Evolutionary conservation across 2,329 filamentous ascomycete genomes (phyloP), one percentile per base, ranked within the genome.

Genomic region (Hymenoscyphus linearis): DNA sequence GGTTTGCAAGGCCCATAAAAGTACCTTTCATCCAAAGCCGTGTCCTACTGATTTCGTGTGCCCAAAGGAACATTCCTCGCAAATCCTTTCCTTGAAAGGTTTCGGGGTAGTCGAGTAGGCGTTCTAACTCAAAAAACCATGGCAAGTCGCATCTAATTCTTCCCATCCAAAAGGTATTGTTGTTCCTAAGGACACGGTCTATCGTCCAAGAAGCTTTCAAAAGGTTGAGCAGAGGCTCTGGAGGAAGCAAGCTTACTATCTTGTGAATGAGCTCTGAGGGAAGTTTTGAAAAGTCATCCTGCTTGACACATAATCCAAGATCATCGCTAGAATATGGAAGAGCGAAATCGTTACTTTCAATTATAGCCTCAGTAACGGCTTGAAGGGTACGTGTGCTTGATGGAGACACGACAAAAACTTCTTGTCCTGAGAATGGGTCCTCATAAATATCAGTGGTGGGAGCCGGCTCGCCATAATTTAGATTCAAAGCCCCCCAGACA

Each of bases 1-100:
- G 69, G 59, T 74, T 74, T 25, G 72, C 72, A 56, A 74, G 62
- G 4, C 65, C 65, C 66, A 73, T 67, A 7, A 72, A 68, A 1
- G 67, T 65, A 1, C 68, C 68, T n/a, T 57, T 57, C 60, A 70
- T 65, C 4, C 67, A 68, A 9, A 62, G 56, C 3, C 56, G 58
- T 13, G 68, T 64, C 9, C 31, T 62, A 1, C 71, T 57, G 5
- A n/a, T 40, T 40, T 40, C n/a, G 7, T 40, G 14, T 40, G 14
- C 37, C 37, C 37, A 40, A 7, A 40, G 16, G 16, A 40, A 40
- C n/a, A 40, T 40, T 6, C 37, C 37, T 40, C n/a, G 16, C 4
- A 40, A n/a, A 18, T 40, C 16, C 6, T 40, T 40, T 40, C 37
- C 37, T 40, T 14, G 37, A 6, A 40, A 40, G 13, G 56, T 56